Conservation (phyloP, 345 rosid species). For the Gossypium anomalum region DNA sequence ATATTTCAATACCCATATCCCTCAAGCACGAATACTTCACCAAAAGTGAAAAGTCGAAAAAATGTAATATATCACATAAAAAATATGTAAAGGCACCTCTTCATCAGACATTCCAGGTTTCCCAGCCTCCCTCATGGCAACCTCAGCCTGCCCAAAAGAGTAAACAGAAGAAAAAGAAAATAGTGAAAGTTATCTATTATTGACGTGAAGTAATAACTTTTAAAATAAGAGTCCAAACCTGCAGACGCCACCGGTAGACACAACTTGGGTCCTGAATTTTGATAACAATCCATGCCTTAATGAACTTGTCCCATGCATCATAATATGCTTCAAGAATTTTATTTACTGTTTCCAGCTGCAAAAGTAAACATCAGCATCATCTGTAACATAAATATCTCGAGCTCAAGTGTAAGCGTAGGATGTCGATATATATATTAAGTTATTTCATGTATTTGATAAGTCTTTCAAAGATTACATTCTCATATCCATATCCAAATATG, state of each 20-base stretch:
- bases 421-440: too few relatives aligned
- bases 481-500: background rate
- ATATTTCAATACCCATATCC: background rate
- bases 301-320: slow-evolving; percentile 86
- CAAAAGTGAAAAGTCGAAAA: background rate
- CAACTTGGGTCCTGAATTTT: slow-evolving; percentile 83
- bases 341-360: slow-evolving; percentile 71
- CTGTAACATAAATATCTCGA: background rate
- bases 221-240: slow-evolving; percentile 39
- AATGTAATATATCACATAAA: background rate
- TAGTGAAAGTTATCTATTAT: background rate
- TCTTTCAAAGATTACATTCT: background rate
- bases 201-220: background rate
- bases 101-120: slow-evolving; percentile 85
- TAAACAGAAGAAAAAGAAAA: background rate
- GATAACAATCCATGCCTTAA: slow-evolving; percentile 78
- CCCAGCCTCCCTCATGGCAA: slow-evolving; percentile 89
- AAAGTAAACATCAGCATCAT: slow-evolving; percentile 8
- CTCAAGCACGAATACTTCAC: background rate
- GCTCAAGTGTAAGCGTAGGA: too few relatives aligned
- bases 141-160: slow-evolving; percentile 64
- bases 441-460: too few relatives aligned
- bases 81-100: slow-evolving; percentile 47
- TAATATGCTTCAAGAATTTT: slow-evolving; percentile 83
- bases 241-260: slow-evolving; percentile 92